Percentiles rank a stretch among this genome's conserved stretches.
Conservation (phyloP, 129 eudicot genomes). For the Calendula officinalis region DNA sequence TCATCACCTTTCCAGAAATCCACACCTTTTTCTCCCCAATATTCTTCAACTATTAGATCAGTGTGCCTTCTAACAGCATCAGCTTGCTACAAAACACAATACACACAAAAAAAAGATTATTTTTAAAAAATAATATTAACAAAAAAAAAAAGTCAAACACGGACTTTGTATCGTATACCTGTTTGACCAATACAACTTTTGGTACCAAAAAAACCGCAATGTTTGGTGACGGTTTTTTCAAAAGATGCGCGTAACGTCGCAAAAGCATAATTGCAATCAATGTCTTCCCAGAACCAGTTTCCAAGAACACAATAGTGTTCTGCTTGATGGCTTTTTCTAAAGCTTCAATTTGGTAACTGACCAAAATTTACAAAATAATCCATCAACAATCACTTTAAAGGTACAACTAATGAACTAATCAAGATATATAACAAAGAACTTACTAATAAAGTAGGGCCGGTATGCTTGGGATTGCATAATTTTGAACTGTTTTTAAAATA, state of each 20-base stretch:
- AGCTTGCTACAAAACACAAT: conserved; percentile 56
- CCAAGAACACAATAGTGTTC: conserved; percentile 91
- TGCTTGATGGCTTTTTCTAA: conserved; percentile 64
- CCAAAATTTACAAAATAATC: conserved; percentile 6
- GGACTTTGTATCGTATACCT: conserved; percentile 38
- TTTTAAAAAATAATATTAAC: background rate
- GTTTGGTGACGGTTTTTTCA: conserved; percentile 58
- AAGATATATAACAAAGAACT: background rate
- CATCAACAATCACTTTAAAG: conserved; percentile 3
- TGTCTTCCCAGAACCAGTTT: conserved; percentile 94
- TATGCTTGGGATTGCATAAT: background rate
- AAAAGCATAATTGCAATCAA: conserved; percentile 86
- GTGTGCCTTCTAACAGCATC: conserved; percentile 54
- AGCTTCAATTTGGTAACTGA: conserved; percentile 89
- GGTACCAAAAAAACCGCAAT: conserved; percentile 90
- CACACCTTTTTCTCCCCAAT: conserved; percentile 86
- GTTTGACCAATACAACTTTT: conserved; percentile 79
- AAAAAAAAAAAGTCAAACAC: background rate
- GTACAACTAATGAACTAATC: background rate
- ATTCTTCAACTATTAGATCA: conserved; percentile 79
- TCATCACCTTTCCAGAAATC: conserved; percentile 77
- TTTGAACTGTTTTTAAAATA: too few species aligned
- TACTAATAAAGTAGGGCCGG: too few species aligned
- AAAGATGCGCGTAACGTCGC: conserved; percentile 55
- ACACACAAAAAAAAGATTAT: background rate